phyloP scores from a whole-genome alignment of 495 filamentous ascomycete species.

The Hypoxylon fuscum region DNA sequence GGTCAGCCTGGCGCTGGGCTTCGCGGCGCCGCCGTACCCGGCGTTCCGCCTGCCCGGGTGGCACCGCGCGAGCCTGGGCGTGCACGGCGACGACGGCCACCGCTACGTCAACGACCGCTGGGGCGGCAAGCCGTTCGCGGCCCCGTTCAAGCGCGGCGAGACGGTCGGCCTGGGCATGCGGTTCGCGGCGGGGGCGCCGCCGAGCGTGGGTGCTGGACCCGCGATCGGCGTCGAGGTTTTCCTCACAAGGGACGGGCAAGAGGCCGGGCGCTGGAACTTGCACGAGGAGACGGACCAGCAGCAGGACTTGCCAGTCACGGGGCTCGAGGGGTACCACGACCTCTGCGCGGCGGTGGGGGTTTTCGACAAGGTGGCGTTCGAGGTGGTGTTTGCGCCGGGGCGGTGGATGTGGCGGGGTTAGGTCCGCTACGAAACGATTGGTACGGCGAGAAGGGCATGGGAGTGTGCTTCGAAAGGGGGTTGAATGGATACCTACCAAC shows the following conservation, averaged over 20 bases:
- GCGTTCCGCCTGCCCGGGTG: conserved; percentile 89
- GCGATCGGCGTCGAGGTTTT: conserved; percentile 71
- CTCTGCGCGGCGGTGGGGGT: conserved; percentile 81
- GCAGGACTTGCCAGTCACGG: conserved; percentile 69
- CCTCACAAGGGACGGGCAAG: conserved; percentile 76
- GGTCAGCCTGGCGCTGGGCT: conserved; percentile 79
- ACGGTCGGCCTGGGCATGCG: conserved; percentile 71
- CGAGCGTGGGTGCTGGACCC: conserved; percentile 20
- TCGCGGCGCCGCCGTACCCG: conserved; percentile 82
- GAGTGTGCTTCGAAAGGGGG: no score
- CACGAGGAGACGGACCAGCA: conserved; percentile 82
- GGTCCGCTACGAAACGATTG: no score
- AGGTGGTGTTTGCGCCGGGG: conserved; percentile 69
- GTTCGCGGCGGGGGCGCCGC: conserved; percentile 55
- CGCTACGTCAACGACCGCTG: conserved; percentile 86
- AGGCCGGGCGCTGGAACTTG: conserved; percentile 77
- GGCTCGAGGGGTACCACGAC: conserved; percentile 83
- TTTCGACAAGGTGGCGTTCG: conserved; percentile 76
- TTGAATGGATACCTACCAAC: no score
- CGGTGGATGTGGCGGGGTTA: conserved; percentile 51
- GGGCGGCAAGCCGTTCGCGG: conserved; percentile 79
- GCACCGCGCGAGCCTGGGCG: conserved; percentile 84
- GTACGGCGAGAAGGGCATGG: no score
- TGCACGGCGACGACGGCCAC: conserved; percentile 92
- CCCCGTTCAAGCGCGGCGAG: conserved; percentile 57